Evolutionary conservation across 331 rosid species (phyloP).

Genomic region (Arachis monticola): DNA sequence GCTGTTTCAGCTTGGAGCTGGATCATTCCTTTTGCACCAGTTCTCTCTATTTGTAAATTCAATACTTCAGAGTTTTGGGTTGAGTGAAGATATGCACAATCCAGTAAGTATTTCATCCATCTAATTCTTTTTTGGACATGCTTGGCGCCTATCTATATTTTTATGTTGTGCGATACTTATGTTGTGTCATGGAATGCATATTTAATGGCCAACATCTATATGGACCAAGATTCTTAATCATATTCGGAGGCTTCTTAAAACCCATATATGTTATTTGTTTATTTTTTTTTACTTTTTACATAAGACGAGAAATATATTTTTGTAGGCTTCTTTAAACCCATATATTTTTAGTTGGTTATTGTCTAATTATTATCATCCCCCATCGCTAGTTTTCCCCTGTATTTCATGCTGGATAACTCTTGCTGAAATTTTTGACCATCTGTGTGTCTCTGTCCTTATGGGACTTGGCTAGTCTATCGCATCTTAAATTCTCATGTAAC

Average conservation of each 20-base stretch:
- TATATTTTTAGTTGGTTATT: background rate
- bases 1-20: constrained; percentile 74
- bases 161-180: no score
- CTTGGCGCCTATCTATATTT: background rate
- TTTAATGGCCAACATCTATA: constrained; percentile 18
- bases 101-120: constrained; percentile 52
- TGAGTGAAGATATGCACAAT: constrained; percentile 83
- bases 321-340: background rate
- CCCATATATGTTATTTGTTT: background rate
- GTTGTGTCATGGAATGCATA: constrained; percentile 1
- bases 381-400: background rate
- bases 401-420: constrained; percentile 6
- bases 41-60: constrained; percentile 65
- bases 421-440: constrained; percentile 19
- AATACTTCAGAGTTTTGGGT: constrained; percentile 68
- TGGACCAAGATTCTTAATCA: constrained; percentile 2
- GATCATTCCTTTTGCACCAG: constrained; percentile 70
- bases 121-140: constrained; percentile 20
- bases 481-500: constrained; percentile 19
- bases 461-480: constrained; percentile 13
- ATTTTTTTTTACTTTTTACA: background rate
- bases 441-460: constrained; percentile 28
- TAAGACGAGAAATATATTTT: background rate
- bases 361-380: no score
- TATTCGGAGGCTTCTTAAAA: constrained; percentile 10